A percentile compares a stretch with the other conserved stretches of the same genome.
These are phyloP conservation scores for Rehmannia glutinosa DNA, from an alignment of 257 asterid species.

Conservation along the genomic window DNA sequence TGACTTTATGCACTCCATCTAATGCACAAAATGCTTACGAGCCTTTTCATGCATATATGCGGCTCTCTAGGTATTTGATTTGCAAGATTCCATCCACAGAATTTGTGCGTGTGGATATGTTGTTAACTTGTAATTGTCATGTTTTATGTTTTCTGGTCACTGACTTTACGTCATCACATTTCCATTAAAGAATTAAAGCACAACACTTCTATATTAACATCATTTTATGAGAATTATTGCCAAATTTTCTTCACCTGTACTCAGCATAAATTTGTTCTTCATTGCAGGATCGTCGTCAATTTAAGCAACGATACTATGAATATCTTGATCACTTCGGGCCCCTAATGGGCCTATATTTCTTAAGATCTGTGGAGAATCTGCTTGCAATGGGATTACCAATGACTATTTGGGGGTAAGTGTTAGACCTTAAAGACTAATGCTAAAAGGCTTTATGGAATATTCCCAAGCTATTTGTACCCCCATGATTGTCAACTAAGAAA, in stretches of 20 bases:
- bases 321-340: conserved; percentile 61
- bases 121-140: no score
- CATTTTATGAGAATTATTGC: background rate
- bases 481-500: no score
- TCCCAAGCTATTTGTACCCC: no score
- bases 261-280: background rate
- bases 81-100: no score
- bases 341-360: conserved; percentile 92
- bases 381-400: conserved; percentile 76
- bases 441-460: no score
- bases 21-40: background rate
- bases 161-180: no score
- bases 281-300: conserved; percentile 73
- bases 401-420: conserved; percentile 72
- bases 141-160: no score
- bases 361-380: conserved; percentile 85
- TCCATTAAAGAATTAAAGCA: no score
- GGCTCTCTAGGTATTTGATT: background rate
- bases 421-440: background rate
- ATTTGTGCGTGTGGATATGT: no score
- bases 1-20: background rate
- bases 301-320: conserved; percentile 81
- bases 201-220: background rate
- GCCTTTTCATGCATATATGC: background rate
- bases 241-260: background rate